A percentile compares a stretch with the other conserved stretches of the same genome.
Conservation (phyloP, 78 protist genomes). For the Guillardia theta region DNA sequence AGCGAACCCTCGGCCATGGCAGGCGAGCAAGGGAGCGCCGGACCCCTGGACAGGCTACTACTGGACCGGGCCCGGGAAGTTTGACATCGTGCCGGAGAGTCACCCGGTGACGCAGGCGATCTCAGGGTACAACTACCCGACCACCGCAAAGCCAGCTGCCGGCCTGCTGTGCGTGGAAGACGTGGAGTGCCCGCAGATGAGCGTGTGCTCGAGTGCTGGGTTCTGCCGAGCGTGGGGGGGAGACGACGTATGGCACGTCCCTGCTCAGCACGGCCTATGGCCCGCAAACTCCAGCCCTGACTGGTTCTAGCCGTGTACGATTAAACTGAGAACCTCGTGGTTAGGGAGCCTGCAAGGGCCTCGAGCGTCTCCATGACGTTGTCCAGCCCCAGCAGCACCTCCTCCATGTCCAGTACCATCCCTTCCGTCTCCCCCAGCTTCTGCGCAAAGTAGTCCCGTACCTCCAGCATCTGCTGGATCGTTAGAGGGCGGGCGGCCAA, state of each 20-base stretch:
- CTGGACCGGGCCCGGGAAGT: background rate
- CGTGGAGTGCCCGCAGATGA: background rate
- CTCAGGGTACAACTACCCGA: background rate
- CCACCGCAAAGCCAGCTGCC: background rate
- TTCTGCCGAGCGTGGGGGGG: background rate
- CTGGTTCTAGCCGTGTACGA: no score
- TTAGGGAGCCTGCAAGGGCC: no score
- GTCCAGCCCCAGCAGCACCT: no score
- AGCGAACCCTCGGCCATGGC: background rate
- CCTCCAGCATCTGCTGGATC: no score
- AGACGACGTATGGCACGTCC: background rate
- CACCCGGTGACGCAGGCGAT: background rate
- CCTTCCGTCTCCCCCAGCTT: no score
- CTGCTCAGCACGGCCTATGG: no score
- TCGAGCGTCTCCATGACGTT: no score
- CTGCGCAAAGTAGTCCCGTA: no score
- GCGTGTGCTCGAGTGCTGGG: background rate
- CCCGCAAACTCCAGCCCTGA: no score
- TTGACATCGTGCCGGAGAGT: background rate
- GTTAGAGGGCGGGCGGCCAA: no score
- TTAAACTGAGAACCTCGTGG: no score
- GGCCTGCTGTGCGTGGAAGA: background rate
- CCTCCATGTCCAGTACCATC: no score
- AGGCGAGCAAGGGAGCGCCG: background rate
- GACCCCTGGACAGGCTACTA: background rate